Base-by-base conservation (phyloP, 148 eudicot species). In the Limonium bicolor region DNA sequence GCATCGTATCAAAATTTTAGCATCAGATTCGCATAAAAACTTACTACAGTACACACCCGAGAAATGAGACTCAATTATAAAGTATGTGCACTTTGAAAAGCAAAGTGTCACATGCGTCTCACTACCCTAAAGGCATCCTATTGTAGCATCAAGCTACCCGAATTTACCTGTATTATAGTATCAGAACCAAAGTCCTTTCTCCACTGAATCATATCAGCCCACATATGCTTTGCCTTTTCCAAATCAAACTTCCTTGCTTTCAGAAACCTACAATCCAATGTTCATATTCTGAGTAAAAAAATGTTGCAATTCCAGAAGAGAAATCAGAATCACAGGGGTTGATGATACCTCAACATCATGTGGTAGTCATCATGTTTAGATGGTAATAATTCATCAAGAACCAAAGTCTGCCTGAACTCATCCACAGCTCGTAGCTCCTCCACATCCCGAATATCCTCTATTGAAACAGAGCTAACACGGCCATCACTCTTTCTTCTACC, bases 171-270 rank as follows among this genome's bases (percentile, higher is more conserved):
- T 27, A 55, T 40, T 27, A 77, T 64, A 25, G 80, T 69, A 61
- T 77, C 85, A 27, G 72, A 49, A 47, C 81, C 77, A 55, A 78
- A 78, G 35, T 78, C 86, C 55, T 71, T 78, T 60, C 86, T 70
- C 86, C 86, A 78, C 18, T 70, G 77, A 42, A 78, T 40, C 81
- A 74, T 78, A 52, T 78, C 86, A 54, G 75, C 71, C 86, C 86
- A 74, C 86, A 78, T 78, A 20, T 64, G 69, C 28, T 78, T 78
- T 31, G 86, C 68, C 42, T 74, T 78, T 19, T 78, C 80, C 27
- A 78, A 60, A 50, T 78, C 86, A 57, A 74, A 78, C 55, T 74
- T 78, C 46, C 86, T 67, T 41, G 86, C 86, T 62, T 67, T 74
- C 63, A 78, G 41, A 46, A 78, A 78, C 71, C 86, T 78, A 61